Conservation (phyloP, 257 asterid species). For the Solanum rostratum region DNA sequence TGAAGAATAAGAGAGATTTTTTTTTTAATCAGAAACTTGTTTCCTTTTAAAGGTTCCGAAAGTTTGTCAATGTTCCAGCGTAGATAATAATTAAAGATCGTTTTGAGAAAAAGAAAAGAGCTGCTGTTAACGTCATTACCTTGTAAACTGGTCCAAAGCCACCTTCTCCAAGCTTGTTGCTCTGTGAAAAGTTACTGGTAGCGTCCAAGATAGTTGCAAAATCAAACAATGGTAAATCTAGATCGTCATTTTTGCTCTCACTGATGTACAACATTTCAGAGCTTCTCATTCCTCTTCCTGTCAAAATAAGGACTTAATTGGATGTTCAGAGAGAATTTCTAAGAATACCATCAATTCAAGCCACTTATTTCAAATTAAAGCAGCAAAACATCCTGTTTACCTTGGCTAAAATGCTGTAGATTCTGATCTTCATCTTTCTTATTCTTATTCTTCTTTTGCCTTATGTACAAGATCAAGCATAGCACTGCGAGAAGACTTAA, state of each 20-base stretch:
- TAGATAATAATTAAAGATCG: not conserved
- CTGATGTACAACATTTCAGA: not conserved
- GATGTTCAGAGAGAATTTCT: not conserved
- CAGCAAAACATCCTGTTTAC: not conserved
- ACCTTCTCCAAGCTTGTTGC: not conserved
- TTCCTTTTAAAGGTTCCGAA: not conserved
- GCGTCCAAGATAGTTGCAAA: not conserved
- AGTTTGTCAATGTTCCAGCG: not conserved
- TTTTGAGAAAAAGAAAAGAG: not conserved
- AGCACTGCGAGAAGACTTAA: not conserved
- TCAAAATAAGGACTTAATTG: not conserved
- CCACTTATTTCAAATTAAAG: not conserved
- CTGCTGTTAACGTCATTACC: not conserved
- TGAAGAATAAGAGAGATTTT: not conserved
- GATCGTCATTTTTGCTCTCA: not conserved
- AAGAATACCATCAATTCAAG: not conserved
- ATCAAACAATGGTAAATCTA: not conserved
- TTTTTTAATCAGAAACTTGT: not conserved
- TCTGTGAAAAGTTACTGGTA: not conserved
- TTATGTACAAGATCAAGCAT: not conserved
- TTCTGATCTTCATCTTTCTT: not conserved
- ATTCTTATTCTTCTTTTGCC: not conserved
- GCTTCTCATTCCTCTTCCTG: not conserved
- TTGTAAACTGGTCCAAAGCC: conserved; percentile 4
- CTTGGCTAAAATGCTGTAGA: not conserved